Conservation (phyloP, 805 yeast species). For the Scheffersomyces lignosus region DNA sequence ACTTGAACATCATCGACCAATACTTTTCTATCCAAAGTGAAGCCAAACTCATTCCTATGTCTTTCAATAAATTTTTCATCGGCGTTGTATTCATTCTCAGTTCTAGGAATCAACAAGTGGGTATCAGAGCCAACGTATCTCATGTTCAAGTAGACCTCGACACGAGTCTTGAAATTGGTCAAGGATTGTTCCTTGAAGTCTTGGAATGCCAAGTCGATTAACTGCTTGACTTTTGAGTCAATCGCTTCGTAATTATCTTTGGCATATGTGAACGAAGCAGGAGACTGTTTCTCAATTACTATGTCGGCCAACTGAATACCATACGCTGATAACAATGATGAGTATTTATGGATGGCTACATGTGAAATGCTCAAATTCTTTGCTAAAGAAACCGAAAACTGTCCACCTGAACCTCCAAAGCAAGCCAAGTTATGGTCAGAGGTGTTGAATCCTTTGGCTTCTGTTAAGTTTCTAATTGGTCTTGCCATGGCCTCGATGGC, state of each 20-base stretch:
- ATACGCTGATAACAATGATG: constrained; percentile 82
- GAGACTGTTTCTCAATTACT: constrained; percentile 39
- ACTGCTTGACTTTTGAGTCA: constrained; percentile 43
- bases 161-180: constrained; percentile 39
- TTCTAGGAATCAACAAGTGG: constrained; percentile 62
- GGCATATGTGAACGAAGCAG: constrained; percentile 26
- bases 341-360: constrained; percentile 75
- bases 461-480: constrained; percentile 82
- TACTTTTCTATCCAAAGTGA: constrained; percentile 33
- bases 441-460: constrained; percentile 74
- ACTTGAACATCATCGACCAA: constrained; percentile 41
- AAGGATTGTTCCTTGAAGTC: constrained; percentile 52
- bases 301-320: constrained; percentile 77
- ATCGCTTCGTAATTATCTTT: constrained; percentile 35
- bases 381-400: constrained; percentile 80
- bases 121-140: constrained; percentile 91
- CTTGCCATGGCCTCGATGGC: constrained; percentile 92
- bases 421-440: constrained; percentile 71
- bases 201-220: constrained; percentile 43
- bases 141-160: constrained; percentile 71
- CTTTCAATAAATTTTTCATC: constrained; percentile 23
- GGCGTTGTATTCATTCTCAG: constrained; percentile 22
- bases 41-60: constrained; percentile 38
- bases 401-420: constrained; percentile 95
- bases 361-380: constrained; percentile 64